phyloP scores from a whole-genome alignment of 108 stramenopile species.

The Tribonema minus region DNA sequence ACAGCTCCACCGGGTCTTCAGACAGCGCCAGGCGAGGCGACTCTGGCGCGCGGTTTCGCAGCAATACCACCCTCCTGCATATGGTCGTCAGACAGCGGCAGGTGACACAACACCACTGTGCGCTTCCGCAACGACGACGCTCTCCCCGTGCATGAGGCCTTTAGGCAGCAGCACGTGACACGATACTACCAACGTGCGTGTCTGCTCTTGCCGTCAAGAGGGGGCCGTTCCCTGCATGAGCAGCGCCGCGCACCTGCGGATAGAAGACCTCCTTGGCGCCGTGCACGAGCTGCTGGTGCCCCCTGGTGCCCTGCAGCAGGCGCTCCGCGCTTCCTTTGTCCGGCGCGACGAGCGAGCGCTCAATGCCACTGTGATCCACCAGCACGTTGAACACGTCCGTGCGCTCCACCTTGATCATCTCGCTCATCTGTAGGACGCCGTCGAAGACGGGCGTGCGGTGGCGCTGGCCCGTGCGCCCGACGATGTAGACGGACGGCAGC shows the following conservation, averaged over 20 bases:
- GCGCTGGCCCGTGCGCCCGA: background rate
- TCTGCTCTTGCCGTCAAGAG: too few species aligned
- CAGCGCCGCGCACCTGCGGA: background rate
- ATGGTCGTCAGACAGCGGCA: too few species aligned
- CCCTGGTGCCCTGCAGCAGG: background rate
- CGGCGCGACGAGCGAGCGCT: background rate
- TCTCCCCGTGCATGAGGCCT: too few species aligned
- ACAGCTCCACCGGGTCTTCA: too few species aligned
- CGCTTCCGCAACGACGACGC: too few species aligned
- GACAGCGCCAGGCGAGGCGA: too few species aligned
- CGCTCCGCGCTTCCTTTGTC: background rate
- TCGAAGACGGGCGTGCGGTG: background rate
- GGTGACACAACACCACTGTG: too few species aligned
- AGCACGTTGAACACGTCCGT: conserved; percentile 17
- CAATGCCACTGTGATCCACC: conserved; percentile 15
- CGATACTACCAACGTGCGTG: too few species aligned
- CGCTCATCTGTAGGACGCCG: background rate
- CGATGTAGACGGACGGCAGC: background rate
- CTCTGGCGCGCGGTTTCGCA: too few species aligned
- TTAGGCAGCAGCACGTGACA: too few species aligned
- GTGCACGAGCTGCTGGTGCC: background rate
- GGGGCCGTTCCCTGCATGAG: too few species aligned
- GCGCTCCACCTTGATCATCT: background rate
- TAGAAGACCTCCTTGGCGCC: background rate
- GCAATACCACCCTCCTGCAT: too few species aligned